Base-by-base conservation (phyloP, 306 rosid species). In the Acacia crassicarpa region DNA sequence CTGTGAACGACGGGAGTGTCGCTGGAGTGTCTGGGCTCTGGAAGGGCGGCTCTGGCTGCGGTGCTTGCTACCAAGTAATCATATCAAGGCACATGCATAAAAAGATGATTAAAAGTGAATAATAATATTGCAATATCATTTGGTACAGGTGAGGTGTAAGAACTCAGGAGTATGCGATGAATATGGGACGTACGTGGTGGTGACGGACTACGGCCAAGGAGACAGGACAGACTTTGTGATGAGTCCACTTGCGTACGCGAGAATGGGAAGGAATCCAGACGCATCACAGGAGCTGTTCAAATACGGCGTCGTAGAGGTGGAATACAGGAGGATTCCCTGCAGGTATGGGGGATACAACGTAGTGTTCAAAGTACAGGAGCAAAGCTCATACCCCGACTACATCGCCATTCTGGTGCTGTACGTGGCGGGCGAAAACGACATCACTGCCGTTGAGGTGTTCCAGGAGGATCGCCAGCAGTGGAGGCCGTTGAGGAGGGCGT, bases 11-110 rank as follows among this genome's bases (percentile, higher is more conserved):
- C 75, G 98, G 97, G 43, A 84, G 69, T 40, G 98, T 95, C 3
- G 48, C 97, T 19, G 97, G 93, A 12, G 97, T 91, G 75, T 83
- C 97, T 8, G 65, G 83, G 79, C 97, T 95, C 23, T 95, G 85
- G 76, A 90, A 66, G 82, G 83, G 88, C 80, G 98, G 98, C 19
- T 59, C 86, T 76, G 98, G 97, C 2, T 95, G 97, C 78, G 98
- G 98, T 75, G 92, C 90, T 78, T 95, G 98, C 74, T 95, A 95
- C 74, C 94, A 91, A 88, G 97, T 91, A 67, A n/a, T n/a, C 9
- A 25, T 48, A 5, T 48, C 12, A 46, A 10, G 41, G 41, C 1
- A 38, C 8, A 5, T 38, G 1, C 41, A 5, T 32, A 38, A 38
- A 5, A 38, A 38, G 41, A 38, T 38, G 41, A 38, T 38, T 38